Conservation (phyloP, 768 basidiomycete species). For the Lyophyllum decastes region DNA sequence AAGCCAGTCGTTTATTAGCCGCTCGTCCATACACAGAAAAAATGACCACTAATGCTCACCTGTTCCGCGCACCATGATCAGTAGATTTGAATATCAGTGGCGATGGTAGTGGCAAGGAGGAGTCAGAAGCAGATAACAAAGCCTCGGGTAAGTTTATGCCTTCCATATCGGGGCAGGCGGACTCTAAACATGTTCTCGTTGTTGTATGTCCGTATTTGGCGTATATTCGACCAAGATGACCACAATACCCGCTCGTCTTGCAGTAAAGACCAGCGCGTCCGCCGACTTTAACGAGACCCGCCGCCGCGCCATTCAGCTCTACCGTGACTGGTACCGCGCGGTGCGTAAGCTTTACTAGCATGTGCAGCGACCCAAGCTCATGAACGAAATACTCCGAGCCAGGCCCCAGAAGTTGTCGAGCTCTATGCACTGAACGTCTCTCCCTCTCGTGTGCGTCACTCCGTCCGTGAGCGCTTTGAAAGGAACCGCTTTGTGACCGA, state of each 20-base stretch:
- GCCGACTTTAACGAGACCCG: slow-evolving; percentile 60
- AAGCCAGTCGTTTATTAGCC: not conserved
- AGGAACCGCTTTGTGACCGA: slow-evolving; percentile 82
- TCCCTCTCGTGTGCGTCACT: slow-evolving; percentile 73
- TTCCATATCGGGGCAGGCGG: slow-evolving; percentile 19
- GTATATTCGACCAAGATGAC: slow-evolving; percentile 34
- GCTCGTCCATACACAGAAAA: not conserved
- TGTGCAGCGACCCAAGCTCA: not conserved
- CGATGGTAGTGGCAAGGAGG: slow-evolving; percentile 7
- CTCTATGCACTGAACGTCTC: slow-evolving; percentile 84
- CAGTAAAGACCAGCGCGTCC: slow-evolving; percentile 67
- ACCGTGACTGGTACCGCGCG: slow-evolving; percentile 91
- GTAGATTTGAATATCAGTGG: slow-evolving; percentile 7
- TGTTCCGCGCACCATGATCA: slow-evolving; percentile 51
- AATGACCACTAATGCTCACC: slow-evolving; percentile 28
- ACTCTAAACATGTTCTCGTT: slow-evolving; percentile 12
- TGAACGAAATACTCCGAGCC: slow-evolving; percentile 4
- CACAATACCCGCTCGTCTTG: slow-evolving; percentile 90
- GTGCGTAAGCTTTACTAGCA: slow-evolving; percentile 47
- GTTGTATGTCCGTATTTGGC: slow-evolving; percentile 16
- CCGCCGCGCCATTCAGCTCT: slow-evolving; percentile 70
- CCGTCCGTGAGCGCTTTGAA: slow-evolving; percentile 87
- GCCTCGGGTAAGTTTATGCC: not conserved
- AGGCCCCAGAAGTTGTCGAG: slow-evolving; percentile 91
- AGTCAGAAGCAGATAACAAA: slow-evolving; percentile 10